phyloP scores from a whole-genome alignment of 495 filamentous ascomycete species.

The Aspergillus affinis region DNA sequence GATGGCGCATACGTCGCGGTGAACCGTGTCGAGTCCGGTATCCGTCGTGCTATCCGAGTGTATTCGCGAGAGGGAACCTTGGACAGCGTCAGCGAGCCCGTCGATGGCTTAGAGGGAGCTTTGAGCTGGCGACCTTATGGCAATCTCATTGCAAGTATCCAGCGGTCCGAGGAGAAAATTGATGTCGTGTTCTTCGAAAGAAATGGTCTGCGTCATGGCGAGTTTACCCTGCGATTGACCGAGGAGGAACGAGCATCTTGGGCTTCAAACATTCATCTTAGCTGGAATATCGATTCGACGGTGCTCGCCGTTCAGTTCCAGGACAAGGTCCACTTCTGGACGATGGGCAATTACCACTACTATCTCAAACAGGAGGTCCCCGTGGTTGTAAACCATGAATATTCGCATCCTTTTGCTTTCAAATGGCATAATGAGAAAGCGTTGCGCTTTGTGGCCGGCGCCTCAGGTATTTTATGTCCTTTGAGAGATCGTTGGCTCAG shows the following conservation, averaged over 20 bases:
- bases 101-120: slow-evolving; percentile 81
- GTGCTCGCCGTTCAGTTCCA: slow-evolving; percentile 78
- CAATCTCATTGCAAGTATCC: slow-evolving; percentile 83
- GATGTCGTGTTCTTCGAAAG: slow-evolving; percentile 95
- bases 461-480: slow-evolving; percentile 30
- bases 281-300: slow-evolving; percentile 90
- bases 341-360: slow-evolving; percentile 95
- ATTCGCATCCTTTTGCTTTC: slow-evolving; percentile 37
- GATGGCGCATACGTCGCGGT: slow-evolving; percentile 91
- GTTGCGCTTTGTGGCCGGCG: slow-evolving; percentile 58
- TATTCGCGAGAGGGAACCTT: slow-evolving; percentile 86
- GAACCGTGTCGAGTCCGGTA: slow-evolving; percentile 65
- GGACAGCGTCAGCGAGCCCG: slow-evolving; percentile 90
- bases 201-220: slow-evolving; percentile 90
- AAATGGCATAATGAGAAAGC: slow-evolving; percentile 86
- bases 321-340: slow-evolving; percentile 89
- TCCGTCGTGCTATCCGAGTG: slow-evolving; percentile 77
- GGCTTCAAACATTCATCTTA: slow-evolving; percentile 59
- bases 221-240: slow-evolving; percentile 74
- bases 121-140: slow-evolving; percentile 91
- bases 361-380: slow-evolving; percentile 93
- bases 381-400: slow-evolving; percentile 29
- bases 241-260: slow-evolving; percentile 55
- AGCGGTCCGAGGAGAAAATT: slow-evolving; percentile 64
- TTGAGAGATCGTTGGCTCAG: neutral